Base-by-base conservation (phyloP, 78 protist species). In the Dictyostelium discoideum region DNA sequence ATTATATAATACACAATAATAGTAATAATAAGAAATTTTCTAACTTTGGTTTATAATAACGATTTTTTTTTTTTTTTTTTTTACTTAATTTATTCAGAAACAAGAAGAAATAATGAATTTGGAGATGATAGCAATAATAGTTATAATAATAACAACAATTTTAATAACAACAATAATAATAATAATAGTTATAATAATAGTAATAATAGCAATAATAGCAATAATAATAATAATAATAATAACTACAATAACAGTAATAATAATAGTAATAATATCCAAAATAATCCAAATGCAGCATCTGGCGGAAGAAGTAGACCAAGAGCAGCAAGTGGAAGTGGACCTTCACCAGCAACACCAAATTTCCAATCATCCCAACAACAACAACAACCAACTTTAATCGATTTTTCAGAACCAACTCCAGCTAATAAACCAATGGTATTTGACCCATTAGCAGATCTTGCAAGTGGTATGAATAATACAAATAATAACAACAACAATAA, bases 241-340 rank as follows among this genome's bases (percentile, higher is more conserved):
- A 69, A 26, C 9, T 24, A 67, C 24, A 69, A 24, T 11, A 69
- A 24, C 13, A 26, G 2, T 44, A 74, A 74, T 32, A 37, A 74
- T 16, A 79, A 44, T 37, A 44, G n/a, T 42, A 26, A 20, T 60
- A 54, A 26, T 82, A 24, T 13, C 16, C 22, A 37, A 26, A 39
- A 26, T 16, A 67, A 76, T 37, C 86, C 60, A 87, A 40, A 63
- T 24, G 40, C 87, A 16, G 20, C 88, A 40, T 32, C 72, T 20
- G 69, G 69, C 4, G 69, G 69, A 22, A 79, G 79, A 50, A 42
- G 74, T 29, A 48, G 95, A 39, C 95, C 95, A 32, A 80, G 95
- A 82, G 95, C 95, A 46, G 95, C 95, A 1, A 77, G 86, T 72
- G 95, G 95, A 26, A 83, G 95, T 46, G 77, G 84, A 46, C 90